Evolutionary conservation across 495 filamentous ascomycete species (phyloP), one percentile per base, ranked within the genome.

Genomic region (Friedmanniomyces simplex): DNA sequence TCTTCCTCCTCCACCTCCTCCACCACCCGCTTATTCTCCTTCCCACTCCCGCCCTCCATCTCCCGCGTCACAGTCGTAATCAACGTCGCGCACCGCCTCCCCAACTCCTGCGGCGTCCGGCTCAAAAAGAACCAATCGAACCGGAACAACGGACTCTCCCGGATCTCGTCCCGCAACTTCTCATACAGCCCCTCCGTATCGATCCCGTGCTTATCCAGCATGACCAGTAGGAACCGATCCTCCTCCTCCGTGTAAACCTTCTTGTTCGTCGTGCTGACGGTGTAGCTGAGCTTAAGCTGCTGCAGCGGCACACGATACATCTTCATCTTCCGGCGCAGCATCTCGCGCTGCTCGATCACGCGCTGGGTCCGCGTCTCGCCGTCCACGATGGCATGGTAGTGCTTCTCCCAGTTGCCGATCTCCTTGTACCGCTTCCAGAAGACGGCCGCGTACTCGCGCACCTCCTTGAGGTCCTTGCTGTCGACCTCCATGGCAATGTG

Each of bases 51-150:
- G 2, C 55, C 55, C 68, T 96, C 91, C 69, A 96, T 95, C 71
- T 99, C 94, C 68, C 91, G 82, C 32, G 89, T 84, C 24, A 99
- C 86, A 1, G 94, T 95, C 54, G 90, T 91, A 56, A 99, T 80
- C 36, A 99, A 78, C 1, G 94, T 99, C 43, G 88, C 91, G 73
- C 93, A 97, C 37, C 94, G 79, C 57, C 94, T 83, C 55, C 87
- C 81, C 62, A 99, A 86, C 72, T 99, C 94, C 24, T 89, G 80
- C 1, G 94, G 90, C 1, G 94, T 99, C 14, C 94, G 80, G 65
- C 87, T 91, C 26, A 99, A 77, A 76, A 97, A 95, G 74, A 97
- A 99, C 94, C 94, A 99, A 64, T 99, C 94, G 60, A 99, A 99
- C 30, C 94, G 82, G 78, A 99, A 99, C 18, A 97, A 73, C 10